phyloP scores from a whole-genome alignment of 2,329 filamentous ascomycete genomes.

The Didymella pomorum region DNA sequence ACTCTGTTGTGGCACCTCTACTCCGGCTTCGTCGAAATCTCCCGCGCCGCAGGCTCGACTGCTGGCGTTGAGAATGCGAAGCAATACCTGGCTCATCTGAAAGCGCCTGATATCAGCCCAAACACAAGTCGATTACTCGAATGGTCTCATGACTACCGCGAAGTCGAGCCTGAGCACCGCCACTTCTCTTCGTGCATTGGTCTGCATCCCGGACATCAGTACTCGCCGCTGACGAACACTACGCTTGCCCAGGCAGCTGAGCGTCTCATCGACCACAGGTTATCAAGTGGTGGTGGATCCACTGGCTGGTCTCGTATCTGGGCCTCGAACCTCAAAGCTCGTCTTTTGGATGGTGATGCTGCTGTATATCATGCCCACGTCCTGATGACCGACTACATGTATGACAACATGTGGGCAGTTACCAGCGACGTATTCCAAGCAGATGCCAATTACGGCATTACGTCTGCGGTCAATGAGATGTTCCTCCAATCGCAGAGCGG shows the following conservation, averaged over 20 bases:
- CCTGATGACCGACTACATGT: neutral
- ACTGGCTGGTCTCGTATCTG: neutral
- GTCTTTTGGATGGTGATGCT: neutral
- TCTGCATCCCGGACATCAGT: neutral
- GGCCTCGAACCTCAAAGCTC: neutral
- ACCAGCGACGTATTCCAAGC: neutral
- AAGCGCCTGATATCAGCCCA: neutral
- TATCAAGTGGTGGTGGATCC: neutral
- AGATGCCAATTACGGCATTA: neutral
- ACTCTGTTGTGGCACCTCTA: neutral
- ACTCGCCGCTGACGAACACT: neutral
- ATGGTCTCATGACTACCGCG: neutral
- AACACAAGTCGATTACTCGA: neutral
- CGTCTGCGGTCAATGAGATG: slow-evolving; percentile 2
- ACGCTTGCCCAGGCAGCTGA: neutral
- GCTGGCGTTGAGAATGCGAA: neutral
- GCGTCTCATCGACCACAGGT: neutral
- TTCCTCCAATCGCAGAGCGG: neutral
- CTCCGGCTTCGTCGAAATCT: neutral
- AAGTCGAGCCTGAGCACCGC: neutral
- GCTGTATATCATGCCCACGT: neutral
- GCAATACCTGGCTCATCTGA: neutral
- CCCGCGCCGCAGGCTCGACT: neutral
- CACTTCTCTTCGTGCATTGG: neutral
- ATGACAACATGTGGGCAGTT: neutral